Base-by-base conservation (phyloP, 805 yeast genomes). In the Lipomyces kockii region DNA sequence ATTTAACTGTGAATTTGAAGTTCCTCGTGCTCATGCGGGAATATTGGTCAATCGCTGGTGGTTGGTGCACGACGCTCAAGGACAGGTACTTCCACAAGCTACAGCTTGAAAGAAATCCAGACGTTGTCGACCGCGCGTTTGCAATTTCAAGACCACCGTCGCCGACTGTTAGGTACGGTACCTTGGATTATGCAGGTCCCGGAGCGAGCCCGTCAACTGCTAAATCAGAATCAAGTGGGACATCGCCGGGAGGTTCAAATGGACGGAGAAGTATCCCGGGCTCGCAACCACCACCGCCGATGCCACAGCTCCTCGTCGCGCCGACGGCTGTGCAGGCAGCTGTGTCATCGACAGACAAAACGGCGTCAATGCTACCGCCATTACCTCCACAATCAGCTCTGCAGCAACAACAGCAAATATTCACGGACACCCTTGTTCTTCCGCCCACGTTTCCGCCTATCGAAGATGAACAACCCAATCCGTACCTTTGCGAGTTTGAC, bases 21-120 rank as follows among this genome's bases (percentile, higher is more conserved):
- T 68, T 77, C 27, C 65, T 77, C 56, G 76, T 78, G 25, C 65
- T 67, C 22, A 62, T 77, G 70, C 70, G 78, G 20, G 78, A 76
- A 20, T 78, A 76, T 62, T 77, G 80, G 80, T 72, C 72, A 37
- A 74, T 76, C 54, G 79, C 78, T 5, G 77, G 78, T 3, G 74
- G 76, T 25, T 77, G 80, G 80, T 78, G 80, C 63, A 70, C 76
- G 29, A 72, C 73, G 12, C 71, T 77, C 46, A 76, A 77, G 60
- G 78, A 76, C 27, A 71, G 78, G 27, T 77, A 77, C 61, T 69
- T 71, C 52, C 72, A 69, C 51, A 69, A 67, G 60, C 60, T 69
- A 14, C 72, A 67, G 63, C 56, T 67, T 17, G 70, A 61, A 59
- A 55, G 66, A 29, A 63, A 69, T 53, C 68, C 72, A 3, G 63